Evolutionary conservation across 192 early-diverging fungal species (phyloP).

Genomic region (Lobosporangium transversale): DNA sequence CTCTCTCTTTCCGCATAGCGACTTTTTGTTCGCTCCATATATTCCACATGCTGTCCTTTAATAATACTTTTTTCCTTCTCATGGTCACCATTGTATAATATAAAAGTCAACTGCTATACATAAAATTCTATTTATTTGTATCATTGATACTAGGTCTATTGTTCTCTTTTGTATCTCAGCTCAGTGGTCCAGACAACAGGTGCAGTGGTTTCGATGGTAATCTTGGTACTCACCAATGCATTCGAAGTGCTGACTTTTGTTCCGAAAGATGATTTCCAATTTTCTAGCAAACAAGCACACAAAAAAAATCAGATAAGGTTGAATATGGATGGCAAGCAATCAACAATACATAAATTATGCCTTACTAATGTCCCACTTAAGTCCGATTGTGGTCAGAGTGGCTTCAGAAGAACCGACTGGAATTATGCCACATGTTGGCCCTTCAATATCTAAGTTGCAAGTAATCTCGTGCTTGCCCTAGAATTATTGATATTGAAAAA

Average conservation of each 20-base stretch:
- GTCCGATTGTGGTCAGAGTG: slow-evolving; percentile 73
- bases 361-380: slow-evolving; percentile 88
- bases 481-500: not conserved
- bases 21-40: too few relatives aligned
- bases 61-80: too few relatives aligned
- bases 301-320: not conserved
- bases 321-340: not conserved
- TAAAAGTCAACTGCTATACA: too few relatives aligned
- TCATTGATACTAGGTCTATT: not conserved
- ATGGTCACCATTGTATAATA: too few relatives aligned
- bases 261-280: slow-evolving; percentile 69
- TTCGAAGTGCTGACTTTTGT: slow-evolving; percentile 89
- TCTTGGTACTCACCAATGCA: slow-evolving; percentile 62
- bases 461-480: slow-evolving; percentile 77
- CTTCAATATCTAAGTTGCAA: slow-evolving; percentile 71
- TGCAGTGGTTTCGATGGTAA: slow-evolving; percentile 73
- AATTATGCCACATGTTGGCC: slow-evolving; percentile 89
- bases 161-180: slow-evolving; percentile 37
- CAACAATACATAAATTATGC: not conserved
- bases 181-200: slow-evolving; percentile 89
- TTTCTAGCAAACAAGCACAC: slow-evolving; percentile 23
- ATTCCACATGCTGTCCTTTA: too few relatives aligned
- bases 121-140: slow-evolving; percentile 1
- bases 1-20: too few relatives aligned
- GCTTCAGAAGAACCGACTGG: slow-evolving; percentile 77